Percentiles rank a stretch among this genome's conserved stretches.
phyloP scores from a whole-genome alignment of 352 stramenopile species.

The Globisporangium parvum region DNA sequence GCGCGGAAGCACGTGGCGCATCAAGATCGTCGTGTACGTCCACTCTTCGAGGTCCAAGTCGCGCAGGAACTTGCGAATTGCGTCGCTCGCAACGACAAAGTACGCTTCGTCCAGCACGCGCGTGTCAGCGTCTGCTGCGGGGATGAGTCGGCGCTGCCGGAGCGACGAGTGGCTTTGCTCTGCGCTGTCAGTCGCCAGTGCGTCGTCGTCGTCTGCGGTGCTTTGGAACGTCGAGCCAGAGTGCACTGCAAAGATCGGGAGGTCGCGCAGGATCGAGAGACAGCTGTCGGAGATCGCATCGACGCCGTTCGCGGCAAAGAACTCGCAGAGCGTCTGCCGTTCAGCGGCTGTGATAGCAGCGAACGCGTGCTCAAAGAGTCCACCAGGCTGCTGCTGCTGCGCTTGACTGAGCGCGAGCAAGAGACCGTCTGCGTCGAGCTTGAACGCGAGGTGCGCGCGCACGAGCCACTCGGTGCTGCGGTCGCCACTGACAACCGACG shows the following conservation, averaged over 20 bases:
- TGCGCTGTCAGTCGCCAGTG: not conserved
- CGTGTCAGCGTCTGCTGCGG: slow-evolving; percentile 31
- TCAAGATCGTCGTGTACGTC: slow-evolving; percentile 44
- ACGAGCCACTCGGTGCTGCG: slow-evolving; percentile 41
- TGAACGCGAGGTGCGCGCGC: slow-evolving; percentile 30
- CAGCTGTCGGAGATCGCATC: slow-evolving; percentile 28
- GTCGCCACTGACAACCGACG: slow-evolving; percentile 30
- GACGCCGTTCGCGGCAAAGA: slow-evolving; percentile 33
- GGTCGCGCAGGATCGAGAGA: slow-evolving; percentile 32
- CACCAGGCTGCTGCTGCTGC: slow-evolving; percentile 21
- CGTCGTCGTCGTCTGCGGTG: slow-evolving; percentile 1
- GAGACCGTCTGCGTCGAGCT: slow-evolving; percentile 38
- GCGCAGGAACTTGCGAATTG: slow-evolving; percentile 38
- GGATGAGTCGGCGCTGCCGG: slow-evolving; percentile 23
- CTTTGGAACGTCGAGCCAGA: slow-evolving; percentile 2
- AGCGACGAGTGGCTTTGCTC: slow-evolving; percentile 6
- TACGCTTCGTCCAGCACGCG: slow-evolving; percentile 47
- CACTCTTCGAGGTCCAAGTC: slow-evolving; percentile 47
- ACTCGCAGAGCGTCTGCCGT: slow-evolving; percentile 30
- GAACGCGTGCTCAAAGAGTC: slow-evolving; percentile 40
- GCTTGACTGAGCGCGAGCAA: slow-evolving; percentile 29
- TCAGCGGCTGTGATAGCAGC: slow-evolving; percentile 17
- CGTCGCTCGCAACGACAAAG: slow-evolving; percentile 31
- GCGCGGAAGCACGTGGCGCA: slow-evolving; percentile 58
- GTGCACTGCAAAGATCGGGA: slow-evolving; percentile 45